Evolutionary conservation across 2,329 filamentous ascomycete species (phyloP), one percentile per base, ranked within the genome.

Genomic region (Penicillium sp.): DNA sequence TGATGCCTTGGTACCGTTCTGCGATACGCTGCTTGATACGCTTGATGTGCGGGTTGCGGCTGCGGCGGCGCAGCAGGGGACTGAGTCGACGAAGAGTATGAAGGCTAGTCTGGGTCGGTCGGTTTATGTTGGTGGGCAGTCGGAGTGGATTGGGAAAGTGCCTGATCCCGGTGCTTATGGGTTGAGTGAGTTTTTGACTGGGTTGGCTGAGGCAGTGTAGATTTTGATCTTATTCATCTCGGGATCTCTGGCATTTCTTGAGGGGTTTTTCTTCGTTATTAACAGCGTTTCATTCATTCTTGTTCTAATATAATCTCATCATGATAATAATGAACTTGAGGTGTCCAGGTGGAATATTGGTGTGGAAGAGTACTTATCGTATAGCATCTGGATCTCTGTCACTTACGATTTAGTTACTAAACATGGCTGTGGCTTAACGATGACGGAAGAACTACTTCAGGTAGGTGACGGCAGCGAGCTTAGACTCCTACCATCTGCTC

Each of bases 61-160:
- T 0, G 82, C 87, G 69, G 92, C 91, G 1, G 89, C 93, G 0
- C 85, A 85, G 65, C 82, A 87, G 51, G 95, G 90, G 0, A 90
- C 93, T 4, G 89, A 94, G 65, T 86, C 86, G 33, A 98, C 95
- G 22, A 96, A 93, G 81, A 90, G 89, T 26, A 97, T 99, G 93
- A 87, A 90, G 75, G 92, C 95, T 45, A 95, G 89, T 69, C 81
- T 99, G 43, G 95, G 95, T 7, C 82, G 92, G 60, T 87, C 89
- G 1, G 92, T 95, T 11, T 96, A 96, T 75, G 87, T 96, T 54
- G 92, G 90, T 63, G 90, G 89, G 45, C 78, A 81, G 67, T 70
- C 72, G 4, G 63, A 85, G 81, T 73, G 90, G 89, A 16, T 93
- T 84, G 79, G 87, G 87, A 79, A 91, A 69, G 84, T 92, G 19